phyloP scores from a whole-genome alignment of 2,329 filamentous ascomycete species.

The Hypoxylon sp. region DNA sequence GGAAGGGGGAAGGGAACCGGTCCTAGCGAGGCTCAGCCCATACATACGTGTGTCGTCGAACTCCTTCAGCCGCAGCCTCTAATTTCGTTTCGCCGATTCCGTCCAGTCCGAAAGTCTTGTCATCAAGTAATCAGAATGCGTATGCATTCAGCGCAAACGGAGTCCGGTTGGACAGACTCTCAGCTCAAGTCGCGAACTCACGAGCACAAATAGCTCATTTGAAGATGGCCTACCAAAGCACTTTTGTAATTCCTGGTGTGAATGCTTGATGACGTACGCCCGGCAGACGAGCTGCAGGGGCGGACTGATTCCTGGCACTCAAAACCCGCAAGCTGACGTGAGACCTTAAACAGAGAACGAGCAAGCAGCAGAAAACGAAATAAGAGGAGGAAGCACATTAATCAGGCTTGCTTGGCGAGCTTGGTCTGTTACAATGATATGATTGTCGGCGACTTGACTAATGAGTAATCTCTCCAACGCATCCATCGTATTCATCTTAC shows the following conservation, averaged over 20 bases:
- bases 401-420: conserved; percentile 4
- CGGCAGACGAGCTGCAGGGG: conserved; percentile 37
- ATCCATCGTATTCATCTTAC: conserved; percentile 1
- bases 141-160: conserved; percentile 1
- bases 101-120: background rate
- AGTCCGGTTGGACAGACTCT: conserved; percentile 6
- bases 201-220: conserved; percentile 3
- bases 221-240: background rate
- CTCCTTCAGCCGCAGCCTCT: conserved; percentile 23
- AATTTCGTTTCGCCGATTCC: conserved; percentile 7
- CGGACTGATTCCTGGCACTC: conserved; percentile 16
- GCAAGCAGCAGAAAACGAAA: background rate
- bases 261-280: conserved; percentile 35
- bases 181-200: background rate
- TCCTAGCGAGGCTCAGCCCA: conserved; percentile 27
- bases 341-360: conserved; percentile 22
- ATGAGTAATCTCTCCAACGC: background rate
- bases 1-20: conserved; percentile 15
- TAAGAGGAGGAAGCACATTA: conserved; percentile 10
- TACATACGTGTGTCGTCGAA: conserved; percentile 11
- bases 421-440: background rate
- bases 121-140: background rate
- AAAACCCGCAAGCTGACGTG: conserved; percentile 34
- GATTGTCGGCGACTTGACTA: conserved; percentile 10
- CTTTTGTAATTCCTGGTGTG: conserved; percentile 6